These are phyloP conservation scores for Aspergillus bombycis DNA, from an alignment of 2,329 filamentous ascomycete genomes.

Conservation along the genomic window DNA sequence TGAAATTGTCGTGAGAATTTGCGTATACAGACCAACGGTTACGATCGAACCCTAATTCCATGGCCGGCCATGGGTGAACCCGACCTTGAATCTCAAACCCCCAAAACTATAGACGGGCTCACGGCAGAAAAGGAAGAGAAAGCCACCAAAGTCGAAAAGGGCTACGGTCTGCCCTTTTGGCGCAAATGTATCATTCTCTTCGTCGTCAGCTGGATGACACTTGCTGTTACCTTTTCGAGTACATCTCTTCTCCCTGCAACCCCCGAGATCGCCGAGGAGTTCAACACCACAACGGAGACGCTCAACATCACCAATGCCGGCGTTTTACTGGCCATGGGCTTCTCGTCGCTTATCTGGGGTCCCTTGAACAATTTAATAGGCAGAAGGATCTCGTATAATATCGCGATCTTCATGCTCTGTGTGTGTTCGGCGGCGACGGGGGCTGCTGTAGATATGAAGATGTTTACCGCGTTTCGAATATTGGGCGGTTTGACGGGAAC, in stretches of 20 bases:
- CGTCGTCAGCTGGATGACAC: conserved; percentile 46
- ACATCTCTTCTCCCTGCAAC: conserved; percentile 46
- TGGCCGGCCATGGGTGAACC: conserved; percentile 8
- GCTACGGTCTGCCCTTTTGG: conserved; percentile 37
- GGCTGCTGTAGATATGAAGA: conserved; percentile 32
- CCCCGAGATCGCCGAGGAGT: conserved; percentile 44
- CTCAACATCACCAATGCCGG: conserved; percentile 43
- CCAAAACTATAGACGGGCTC: not conserved
- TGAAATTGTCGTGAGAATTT: not conserved
- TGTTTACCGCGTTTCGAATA: conserved; percentile 42
- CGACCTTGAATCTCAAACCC: not conserved
- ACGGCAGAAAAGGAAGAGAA: not conserved
- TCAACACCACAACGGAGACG: conserved; percentile 38
- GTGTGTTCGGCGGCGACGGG: conserved; percentile 38
- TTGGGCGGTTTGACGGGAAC: conserved; percentile 42
- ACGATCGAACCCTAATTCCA: conserved; percentile 2
- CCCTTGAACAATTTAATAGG: conserved; percentile 37
- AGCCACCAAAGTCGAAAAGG: conserved; percentile 12
- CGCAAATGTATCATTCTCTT: conserved; percentile 47
- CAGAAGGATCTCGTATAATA: conserved; percentile 35
- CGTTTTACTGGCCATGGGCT: conserved; percentile 43
- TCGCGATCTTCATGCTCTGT: conserved; percentile 37
- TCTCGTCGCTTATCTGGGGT: conserved; percentile 42
- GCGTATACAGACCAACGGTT: not conserved
- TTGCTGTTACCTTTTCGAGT: conserved; percentile 47